phyloP scores from a whole-genome alignment of 768 basidiomycete species.

The Tylopilus balloui region DNA sequence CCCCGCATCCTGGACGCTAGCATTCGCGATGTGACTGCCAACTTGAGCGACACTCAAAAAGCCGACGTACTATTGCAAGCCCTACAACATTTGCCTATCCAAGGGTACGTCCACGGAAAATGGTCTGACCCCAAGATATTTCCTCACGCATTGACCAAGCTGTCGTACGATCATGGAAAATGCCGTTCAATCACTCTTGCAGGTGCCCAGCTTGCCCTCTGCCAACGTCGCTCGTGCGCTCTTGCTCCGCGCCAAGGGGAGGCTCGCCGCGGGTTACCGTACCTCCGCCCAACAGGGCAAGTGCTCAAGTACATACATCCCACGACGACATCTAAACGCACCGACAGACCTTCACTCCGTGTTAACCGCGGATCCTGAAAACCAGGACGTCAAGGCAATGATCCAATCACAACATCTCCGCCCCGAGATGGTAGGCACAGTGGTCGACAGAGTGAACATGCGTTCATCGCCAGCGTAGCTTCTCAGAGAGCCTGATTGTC shows the following conservation, averaged over 20 bases:
- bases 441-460: background rate
- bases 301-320: background rate
- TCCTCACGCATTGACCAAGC: constrained; percentile 19
- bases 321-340: constrained; percentile 3
- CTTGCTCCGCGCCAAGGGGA: constrained; percentile 61
- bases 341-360: constrained; percentile 61
- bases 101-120: constrained; percentile 42
- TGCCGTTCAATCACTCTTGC: constrained; percentile 66
- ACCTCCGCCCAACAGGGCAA: constrained; percentile 65
- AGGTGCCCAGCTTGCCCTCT: constrained; percentile 48
- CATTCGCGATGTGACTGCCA: constrained; percentile 60
- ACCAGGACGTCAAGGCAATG: constrained; percentile 63
- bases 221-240: constrained; percentile 55
- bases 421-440: constrained; percentile 49
- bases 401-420: constrained; percentile 48
- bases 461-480: constrained; percentile 17
- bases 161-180: constrained; percentile 67
- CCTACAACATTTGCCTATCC: constrained; percentile 73
- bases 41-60: constrained; percentile 61
- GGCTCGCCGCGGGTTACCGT: constrained; percentile 55
- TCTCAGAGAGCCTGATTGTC: constrained; percentile 37
- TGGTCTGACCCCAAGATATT: constrained; percentile 1
- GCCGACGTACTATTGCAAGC: constrained; percentile 71
- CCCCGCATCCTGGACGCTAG: constrained; percentile 74
- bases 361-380: constrained; percentile 58